These are phyloP conservation scores for Yamadazyma phyllophila DNA, from an alignment of 805 yeast species.

Conservation along the genomic window DNA sequence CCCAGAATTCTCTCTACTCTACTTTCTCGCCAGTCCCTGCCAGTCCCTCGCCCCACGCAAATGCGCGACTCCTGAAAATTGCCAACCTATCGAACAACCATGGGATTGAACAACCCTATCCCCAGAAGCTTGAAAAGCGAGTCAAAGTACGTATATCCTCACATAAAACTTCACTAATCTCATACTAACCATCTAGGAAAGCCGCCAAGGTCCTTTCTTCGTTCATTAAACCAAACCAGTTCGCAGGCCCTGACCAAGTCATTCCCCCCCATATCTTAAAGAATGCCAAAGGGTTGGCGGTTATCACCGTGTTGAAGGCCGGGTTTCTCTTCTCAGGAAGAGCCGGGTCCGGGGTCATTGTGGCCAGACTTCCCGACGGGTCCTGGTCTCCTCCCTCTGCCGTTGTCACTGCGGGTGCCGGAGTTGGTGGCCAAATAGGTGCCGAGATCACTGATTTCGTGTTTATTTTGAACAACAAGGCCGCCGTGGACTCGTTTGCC, in stretches of 20 bases:
- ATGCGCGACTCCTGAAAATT: conserved; percentile 4
- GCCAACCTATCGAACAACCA: conserved; percentile 11
- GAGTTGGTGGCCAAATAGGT: conserved; percentile 97
- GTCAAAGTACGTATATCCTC: conserved; percentile 60
- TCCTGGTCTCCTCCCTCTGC: conserved; percentile 98
- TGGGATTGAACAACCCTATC: conserved; percentile 84
- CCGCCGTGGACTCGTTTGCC: conserved; percentile 92
- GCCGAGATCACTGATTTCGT: conserved; percentile 96
- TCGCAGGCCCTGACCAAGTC: conserved; percentile 81
- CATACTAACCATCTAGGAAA: conserved; percentile 47
- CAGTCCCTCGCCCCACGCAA: too few relatives aligned
- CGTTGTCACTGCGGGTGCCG: conserved; percentile 94
- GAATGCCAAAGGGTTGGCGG: conserved; percentile 89
- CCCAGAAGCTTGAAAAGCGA: conserved; percentile 89
- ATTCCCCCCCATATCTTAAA: conserved; percentile 86
- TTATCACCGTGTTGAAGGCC: conserved; percentile 92
- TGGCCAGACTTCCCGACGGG: conserved; percentile 92
- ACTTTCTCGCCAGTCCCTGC: too few relatives aligned
- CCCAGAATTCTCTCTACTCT: too few relatives aligned
- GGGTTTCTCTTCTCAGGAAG: conserved; percentile 95
- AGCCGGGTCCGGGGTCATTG: conserved; percentile 95
- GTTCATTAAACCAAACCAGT: conserved; percentile 91
- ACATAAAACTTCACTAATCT: background rate
- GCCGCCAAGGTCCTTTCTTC: conserved; percentile 91
- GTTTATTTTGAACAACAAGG: conserved; percentile 78